Evolutionary conservation across 2,329 filamentous ascomycete genomes (phyloP).

Genomic region (Xylariaceae sp.): DNA sequence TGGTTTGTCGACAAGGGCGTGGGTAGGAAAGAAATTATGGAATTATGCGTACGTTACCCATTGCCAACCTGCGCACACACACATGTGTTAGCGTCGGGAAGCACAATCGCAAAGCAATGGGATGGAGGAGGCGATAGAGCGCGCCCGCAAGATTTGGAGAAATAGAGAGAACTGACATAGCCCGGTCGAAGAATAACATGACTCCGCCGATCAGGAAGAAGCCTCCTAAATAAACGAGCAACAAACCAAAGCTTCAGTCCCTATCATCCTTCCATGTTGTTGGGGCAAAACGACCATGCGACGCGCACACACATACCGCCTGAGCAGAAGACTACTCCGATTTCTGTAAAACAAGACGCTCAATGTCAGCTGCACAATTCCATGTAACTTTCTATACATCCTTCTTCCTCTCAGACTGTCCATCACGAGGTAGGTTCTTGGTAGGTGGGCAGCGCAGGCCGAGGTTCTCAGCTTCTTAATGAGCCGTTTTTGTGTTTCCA

Average conservation of each 20-base stretch:
- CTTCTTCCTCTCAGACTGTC: too few relatives aligned
- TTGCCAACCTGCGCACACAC: slow-evolving; percentile 72
- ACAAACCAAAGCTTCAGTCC: slow-evolving; percentile 14
- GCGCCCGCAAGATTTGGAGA: too few relatives aligned
- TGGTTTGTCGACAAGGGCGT: not conserved
- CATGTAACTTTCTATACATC: too few relatives aligned
- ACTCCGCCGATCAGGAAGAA: slow-evolving; percentile 94
- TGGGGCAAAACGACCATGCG: slow-evolving; percentile 14
- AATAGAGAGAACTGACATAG: slow-evolving; percentile 60
- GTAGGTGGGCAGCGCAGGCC: too few relatives aligned
- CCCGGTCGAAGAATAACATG: slow-evolving; percentile 94
- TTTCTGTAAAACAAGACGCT: slow-evolving; percentile 52
- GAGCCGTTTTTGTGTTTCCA: too few relatives aligned
- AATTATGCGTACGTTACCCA: slow-evolving; percentile 75
- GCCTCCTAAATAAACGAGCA: slow-evolving; percentile 54
- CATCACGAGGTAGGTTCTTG: too few relatives aligned
- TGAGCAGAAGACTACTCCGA: slow-evolving; percentile 96
- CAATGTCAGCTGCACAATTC: slow-evolving; percentile 9
- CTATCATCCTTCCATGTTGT: slow-evolving; percentile 10
- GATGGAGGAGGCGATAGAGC: too few relatives aligned
- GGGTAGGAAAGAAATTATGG: not conserved
- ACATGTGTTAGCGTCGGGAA: slow-evolving; percentile 5
- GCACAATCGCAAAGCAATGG: too few relatives aligned
- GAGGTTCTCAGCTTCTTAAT: too few relatives aligned
- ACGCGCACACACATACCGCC: slow-evolving; percentile 65